A percentile compares a stretch with the other conserved stretches of the same genome.
Evolutionary conservation across 176 grass and related monocot species (phyloP).

Genomic region (Carex myosuroides): DNA sequence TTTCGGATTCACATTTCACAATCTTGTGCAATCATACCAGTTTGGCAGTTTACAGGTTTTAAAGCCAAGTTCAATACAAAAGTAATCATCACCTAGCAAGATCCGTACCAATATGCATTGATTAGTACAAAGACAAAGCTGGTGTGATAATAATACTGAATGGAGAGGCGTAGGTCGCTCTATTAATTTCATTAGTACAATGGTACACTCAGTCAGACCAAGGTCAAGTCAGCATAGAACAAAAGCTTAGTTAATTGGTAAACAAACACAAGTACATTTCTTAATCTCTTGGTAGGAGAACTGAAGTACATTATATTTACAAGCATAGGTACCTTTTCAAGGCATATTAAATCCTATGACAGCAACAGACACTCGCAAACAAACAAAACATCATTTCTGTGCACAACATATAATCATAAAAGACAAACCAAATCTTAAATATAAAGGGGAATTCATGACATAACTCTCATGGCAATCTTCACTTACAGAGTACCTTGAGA

Average conservation of each 20-base stretch:
- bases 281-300: background rate
- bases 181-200: background rate
- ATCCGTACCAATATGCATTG: background rate
- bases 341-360: background rate
- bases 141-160: background rate
- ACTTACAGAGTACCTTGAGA: conserved; percentile 24
- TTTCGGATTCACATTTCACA: background rate
- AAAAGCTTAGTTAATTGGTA: background rate
- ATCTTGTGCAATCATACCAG: background rate
- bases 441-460: conserved; percentile 14
- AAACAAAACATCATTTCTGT: conserved; percentile 3
- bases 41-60: background rate
- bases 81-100: background rate
- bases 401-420: background rate
- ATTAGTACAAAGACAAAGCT: background rate
- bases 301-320: background rate
- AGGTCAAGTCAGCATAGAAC: background rate
- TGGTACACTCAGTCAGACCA: conserved; percentile 8
- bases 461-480: conserved; percentile 26
- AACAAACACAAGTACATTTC: background rate
- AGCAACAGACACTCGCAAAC: background rate
- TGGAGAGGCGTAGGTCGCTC: background rate
- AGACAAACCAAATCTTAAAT: background rate
- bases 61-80: background rate
- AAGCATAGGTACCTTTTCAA: background rate